Base-by-base conservation (phyloP, 768 basidiomycete genomes). In the Lactarius quietus region DNA sequence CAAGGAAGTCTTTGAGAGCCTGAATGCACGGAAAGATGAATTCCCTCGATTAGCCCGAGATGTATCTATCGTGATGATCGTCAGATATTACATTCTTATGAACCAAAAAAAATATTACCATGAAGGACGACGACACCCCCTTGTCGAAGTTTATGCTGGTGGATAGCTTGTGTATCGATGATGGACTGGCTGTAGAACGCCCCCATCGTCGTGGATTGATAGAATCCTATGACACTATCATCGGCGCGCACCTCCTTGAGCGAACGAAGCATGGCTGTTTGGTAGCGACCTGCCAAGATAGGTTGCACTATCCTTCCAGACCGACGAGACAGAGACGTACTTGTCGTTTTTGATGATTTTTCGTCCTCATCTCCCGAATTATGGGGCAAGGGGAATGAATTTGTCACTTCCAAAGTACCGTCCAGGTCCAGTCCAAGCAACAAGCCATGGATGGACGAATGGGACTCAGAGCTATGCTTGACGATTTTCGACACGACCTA, bases 401-500 rank as follows among this genome's bases (percentile, higher is more conserved):
- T 95, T 67, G 92, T 92, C 66, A 97, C 84, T 79, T 97, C 94
- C 59, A 96, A 84, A 54, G 84, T 83, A 3, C 95, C 94, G 76
- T 96, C 93, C 39, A 98, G 80, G 78, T 98, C 95, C 62, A 98
- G 84, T 51, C 95, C 95, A 62, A 98, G 82, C 58, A 98, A 78
- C 63, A 95, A 81, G 64, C 95, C 95, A 73, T 92, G 86, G 31
- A 89, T 89, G 57, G 84, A 84, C n/a, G 86, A 84, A 31, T 83
- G 80, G 17, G 87, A 81, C 73, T 96, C 95, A 57, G 88, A 84
- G 51, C 91, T 85, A 74, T 97, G 95, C 78, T 97, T 96, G 72
- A 95, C 81, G 61, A 98, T 95, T 80, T 96, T 97, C 61, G 91
- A 85, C 63, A 95, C 88, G 60, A 93, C 93, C 95, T 96, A 73